Evolutionary conservation across 2,329 filamentous ascomycete genomes (phyloP).

Genomic region (Lachnellula hyalina): DNA sequence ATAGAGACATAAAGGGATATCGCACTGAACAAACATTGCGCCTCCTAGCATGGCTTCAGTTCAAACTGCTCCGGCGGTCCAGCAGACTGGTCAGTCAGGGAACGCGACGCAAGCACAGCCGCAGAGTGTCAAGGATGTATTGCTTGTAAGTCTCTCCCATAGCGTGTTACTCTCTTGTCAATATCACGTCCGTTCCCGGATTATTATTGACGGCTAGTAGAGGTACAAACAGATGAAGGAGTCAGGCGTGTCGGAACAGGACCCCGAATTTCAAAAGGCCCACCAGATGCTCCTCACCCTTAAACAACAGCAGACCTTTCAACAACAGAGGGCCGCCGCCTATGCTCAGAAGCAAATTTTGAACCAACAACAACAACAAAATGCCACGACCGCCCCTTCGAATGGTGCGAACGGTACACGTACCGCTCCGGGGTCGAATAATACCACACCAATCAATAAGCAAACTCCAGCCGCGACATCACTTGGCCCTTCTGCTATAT

Average conservation of each 20-base stretch:
- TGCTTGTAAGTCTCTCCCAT: conserved; percentile 45
- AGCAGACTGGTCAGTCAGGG: conserved; percentile 53
- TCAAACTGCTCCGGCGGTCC: conserved; percentile 64
- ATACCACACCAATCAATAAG: conserved; percentile 14
- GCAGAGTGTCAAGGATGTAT: conserved; percentile 67
- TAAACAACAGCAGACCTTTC: conserved; percentile 49
- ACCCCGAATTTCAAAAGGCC: conserved; percentile 83
- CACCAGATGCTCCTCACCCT: conserved; percentile 70
- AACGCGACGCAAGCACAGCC: conserved; percentile 62
- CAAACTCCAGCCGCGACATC: conserved; percentile 22
- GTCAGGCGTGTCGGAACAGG: conserved; percentile 70
- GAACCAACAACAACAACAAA: conserved; percentile 46
- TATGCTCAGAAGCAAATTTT: conserved; percentile 44
- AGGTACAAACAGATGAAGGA: conserved; percentile 88
- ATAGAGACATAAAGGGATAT: conserved; percentile 13
- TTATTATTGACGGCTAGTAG: conserved; percentile 43
- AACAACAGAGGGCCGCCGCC: conserved; percentile 43
- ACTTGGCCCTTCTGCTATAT: conserved; percentile 27
- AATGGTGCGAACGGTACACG: conserved; percentile 53
- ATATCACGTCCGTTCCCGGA: neutral
- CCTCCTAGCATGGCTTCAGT: conserved; percentile 67
- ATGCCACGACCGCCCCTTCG: conserved; percentile 46
- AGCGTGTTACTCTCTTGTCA: conserved; percentile 2
- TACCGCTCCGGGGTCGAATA: conserved; percentile 32
- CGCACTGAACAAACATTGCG: conserved; percentile 8